Evolutionary conservation across 352 stramenopile species (phyloP).

Genomic region (Phytophthora palmivora): DNA sequence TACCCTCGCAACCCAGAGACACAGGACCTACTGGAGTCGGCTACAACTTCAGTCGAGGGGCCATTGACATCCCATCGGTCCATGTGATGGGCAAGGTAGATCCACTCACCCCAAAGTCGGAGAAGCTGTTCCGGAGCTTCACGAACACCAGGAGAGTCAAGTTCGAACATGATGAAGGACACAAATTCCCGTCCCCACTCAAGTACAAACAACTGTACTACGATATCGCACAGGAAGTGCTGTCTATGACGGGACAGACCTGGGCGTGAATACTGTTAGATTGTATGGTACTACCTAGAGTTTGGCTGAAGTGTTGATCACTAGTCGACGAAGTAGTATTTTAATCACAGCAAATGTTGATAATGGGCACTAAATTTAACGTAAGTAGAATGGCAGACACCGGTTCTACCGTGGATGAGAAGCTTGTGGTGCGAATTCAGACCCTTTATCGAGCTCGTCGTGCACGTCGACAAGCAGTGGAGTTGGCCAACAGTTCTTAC

Average conservation of each 20-base stretch:
- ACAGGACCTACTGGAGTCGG: slow-evolving; percentile 55
- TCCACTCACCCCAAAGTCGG: slow-evolving; percentile 47
- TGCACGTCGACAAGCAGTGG: slow-evolving; percentile 34
- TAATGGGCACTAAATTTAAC: slow-evolving; percentile 28
- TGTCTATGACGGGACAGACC: slow-evolving; percentile 40
- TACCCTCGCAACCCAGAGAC: slow-evolving; percentile 57
- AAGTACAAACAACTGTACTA: slow-evolving; percentile 57
- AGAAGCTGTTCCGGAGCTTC: slow-evolving; percentile 61
- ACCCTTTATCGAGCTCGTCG: slow-evolving; percentile 40
- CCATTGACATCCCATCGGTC: slow-evolving; percentile 70
- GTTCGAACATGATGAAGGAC: slow-evolving; percentile 78
- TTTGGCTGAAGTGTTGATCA: not conserved
- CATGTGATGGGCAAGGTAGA: slow-evolving; percentile 70
- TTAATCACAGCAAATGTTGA: no score
- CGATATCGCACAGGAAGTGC: slow-evolving; percentile 53
- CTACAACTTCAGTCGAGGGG: slow-evolving; percentile 35
- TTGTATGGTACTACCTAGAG: not conserved
- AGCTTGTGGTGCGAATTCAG: slow-evolving; percentile 44
- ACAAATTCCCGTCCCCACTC: slow-evolving; percentile 71
- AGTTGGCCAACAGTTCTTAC: slow-evolving; percentile 44
- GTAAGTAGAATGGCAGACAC: slow-evolving; percentile 3
- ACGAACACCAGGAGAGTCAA: slow-evolving; percentile 36
- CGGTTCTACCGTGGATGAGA: slow-evolving; percentile 15
- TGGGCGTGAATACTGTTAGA: slow-evolving; percentile 12
- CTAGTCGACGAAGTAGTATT: no score